Percentiles rank a stretch among this genome's conserved stretches.
phyloP scores from a whole-genome alignment of 495 filamentous ascomycete genomes.

The Pyronema domesticum region DNA sequence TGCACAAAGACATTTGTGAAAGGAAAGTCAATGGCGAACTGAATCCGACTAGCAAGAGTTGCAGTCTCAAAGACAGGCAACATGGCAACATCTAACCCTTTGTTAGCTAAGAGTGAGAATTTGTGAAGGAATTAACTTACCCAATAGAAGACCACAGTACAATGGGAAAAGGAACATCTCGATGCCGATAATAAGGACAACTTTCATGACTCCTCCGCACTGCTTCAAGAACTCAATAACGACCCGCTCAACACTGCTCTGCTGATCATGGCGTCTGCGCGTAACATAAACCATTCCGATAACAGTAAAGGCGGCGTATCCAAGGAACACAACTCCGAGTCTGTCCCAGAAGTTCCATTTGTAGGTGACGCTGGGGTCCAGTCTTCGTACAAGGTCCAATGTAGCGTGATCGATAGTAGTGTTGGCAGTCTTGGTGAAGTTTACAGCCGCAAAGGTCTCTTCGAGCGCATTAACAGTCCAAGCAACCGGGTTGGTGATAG shows the following conservation, averaged over 20 bases:
- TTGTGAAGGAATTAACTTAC: constrained; percentile 9
- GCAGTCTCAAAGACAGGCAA: constrained; percentile 74
- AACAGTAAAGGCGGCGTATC: constrained; percentile 58
- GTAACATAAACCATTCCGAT: constrained; percentile 58
- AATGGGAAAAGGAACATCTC: constrained; percentile 97
- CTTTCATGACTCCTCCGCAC: constrained; percentile 92
- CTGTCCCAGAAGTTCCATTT: constrained; percentile 24
- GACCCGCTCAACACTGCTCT: constrained; percentile 53
- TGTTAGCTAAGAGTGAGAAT: not conserved
- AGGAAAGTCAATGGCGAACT: constrained; percentile 57
- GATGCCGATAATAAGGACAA: constrained; percentile 94
- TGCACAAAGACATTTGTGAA: constrained; percentile 86
- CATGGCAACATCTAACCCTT: constrained; percentile 49
- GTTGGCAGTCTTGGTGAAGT: constrained; percentile 2
- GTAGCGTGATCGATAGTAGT: not conserved
- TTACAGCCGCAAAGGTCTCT: constrained; percentile 1
- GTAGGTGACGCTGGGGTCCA: constrained; percentile 7
- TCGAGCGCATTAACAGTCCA: not conserved
- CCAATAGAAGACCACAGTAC: constrained; percentile 77
- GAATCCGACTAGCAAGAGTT: constrained; percentile 52
- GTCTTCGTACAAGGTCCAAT: not conserved
- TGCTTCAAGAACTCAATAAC: constrained; percentile 75
- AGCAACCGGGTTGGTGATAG: constrained; percentile 14
- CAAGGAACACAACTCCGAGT: constrained; percentile 48
- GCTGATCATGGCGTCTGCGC: constrained; percentile 44